Evolutionary conservation across 306 rosid genomes (phyloP).

Genomic region (Amphicarpaea edgeworthii): DNA sequence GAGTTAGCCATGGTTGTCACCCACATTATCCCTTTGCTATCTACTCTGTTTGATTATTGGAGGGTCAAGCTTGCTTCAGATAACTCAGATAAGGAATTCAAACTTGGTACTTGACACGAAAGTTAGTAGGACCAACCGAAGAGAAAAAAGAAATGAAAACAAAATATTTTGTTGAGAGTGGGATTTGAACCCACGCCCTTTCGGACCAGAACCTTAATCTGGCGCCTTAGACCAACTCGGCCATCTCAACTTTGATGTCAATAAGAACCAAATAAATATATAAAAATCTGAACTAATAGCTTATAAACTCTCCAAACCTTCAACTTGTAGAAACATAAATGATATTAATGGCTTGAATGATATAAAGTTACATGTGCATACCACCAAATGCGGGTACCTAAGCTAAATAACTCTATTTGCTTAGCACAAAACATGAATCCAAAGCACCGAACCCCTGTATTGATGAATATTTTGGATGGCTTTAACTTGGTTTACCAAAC

Average conservation of each 20-base stretch:
- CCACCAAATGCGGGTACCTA: background rate
- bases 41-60: slow-evolving; percentile 27
- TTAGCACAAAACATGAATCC: too few relatives aligned
- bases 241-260: slow-evolving; percentile 41
- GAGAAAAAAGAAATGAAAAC: too few relatives aligned
- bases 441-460: too few relatives aligned
- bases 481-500: too few relatives aligned
- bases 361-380: too few relatives aligned
- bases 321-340: too few relatives aligned
- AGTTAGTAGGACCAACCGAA: background rate
- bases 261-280: too few relatives aligned
- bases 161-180: slow-evolving; percentile 47
- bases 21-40: slow-evolving; percentile 53
- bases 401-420: background rate
- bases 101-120: too few relatives aligned
- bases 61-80: slow-evolving; percentile 21
- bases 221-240: slow-evolving; percentile 76
- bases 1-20: slow-evolving; percentile 46
- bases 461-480: too few relatives aligned
- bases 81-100: slow-evolving; percentile 43
- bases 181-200: slow-evolving; percentile 75
- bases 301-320: too few relatives aligned
- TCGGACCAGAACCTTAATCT: slow-evolving; percentile 73
- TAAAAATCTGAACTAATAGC: too few relatives aligned
- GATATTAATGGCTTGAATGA: too few relatives aligned